A percentile compares a stretch with the other conserved stretches of the same genome.
Conservation (phyloP, 1,139 yeast genomes). For the Trichomonascaceae sp. region DNA sequence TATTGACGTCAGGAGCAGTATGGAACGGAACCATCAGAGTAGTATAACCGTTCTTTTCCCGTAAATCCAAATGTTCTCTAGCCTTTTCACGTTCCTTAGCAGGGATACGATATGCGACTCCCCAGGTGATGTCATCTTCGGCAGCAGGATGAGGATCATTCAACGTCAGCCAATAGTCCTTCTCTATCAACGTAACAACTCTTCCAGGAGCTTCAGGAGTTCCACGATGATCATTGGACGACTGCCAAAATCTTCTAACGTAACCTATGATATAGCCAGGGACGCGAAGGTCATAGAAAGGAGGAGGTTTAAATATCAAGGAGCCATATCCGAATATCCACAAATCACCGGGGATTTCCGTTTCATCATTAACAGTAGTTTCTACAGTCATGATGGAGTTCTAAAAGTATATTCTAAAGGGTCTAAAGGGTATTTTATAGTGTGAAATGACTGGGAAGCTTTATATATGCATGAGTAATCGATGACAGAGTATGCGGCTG, state of each 20-base stretch:
- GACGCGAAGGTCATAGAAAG: constrained; percentile 53
- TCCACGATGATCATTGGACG: constrained; percentile 85
- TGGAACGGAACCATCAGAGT: constrained; percentile 63
- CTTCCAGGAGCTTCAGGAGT: constrained; percentile 81
- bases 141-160: constrained; percentile 39
- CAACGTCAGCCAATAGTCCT: constrained; percentile 43
- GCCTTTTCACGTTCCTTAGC: constrained; percentile 58
- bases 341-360: background rate
- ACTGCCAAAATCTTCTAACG: constrained; percentile 85
- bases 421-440: background rate
- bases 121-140: constrained; percentile 54
- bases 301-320: constrained; percentile 86
- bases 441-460: background rate
- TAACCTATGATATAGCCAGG: constrained; percentile 75
- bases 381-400: background rate
- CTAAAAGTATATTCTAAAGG: no score
- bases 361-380: background rate
- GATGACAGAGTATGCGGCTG: background rate
- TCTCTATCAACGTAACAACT: constrained; percentile 69
- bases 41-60: constrained; percentile 89
- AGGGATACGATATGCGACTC: constrained; percentile 79
- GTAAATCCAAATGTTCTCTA: constrained; percentile 59
- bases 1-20: constrained; percentile 26
- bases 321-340: constrained; percentile 95
- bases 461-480: background rate